Base-by-base conservation (phyloP, 2,329 filamentous ascomycete genomes). In the Scleromitrula shiraiana region DNA sequence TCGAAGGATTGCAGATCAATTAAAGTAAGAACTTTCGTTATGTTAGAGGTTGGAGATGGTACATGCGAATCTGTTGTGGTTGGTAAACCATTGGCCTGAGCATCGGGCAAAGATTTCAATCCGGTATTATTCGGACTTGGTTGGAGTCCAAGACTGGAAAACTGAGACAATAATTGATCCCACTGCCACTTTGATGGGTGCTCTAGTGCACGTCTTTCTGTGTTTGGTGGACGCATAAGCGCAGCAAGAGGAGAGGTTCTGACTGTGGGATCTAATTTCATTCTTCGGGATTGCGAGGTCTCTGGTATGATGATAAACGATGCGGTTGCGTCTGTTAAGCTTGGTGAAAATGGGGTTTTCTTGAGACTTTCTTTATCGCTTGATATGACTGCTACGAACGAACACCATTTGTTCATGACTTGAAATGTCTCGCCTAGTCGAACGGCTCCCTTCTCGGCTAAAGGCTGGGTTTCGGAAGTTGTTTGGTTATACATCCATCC, bases 341-440 rank as follows among this genome's bases (percentile, higher is more conserved):
- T 14, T 27, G 37, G n/a, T 27, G 2, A n/a, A 19, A 19, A 27
- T 40, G 23, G 1, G n/a, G 23, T 40, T 9, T 29, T 7, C 4
- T 40, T 14, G 4, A 40, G n/a, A 3, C 5, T 27, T 26, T 27
- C 37, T 5, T 40, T 2, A n/a, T 40, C 23, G 14, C 37, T 40
- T 40, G 37, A 19, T 27, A n/a, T 5, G n/a, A 85, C 71, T 2
- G 85, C 85, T 3, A 88, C 78, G 53, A 88, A 89, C 0, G 82
- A 85, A 57, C 79, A 85, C 75, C 78, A 85, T 59, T 82, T 84
- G 1, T 82, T 77, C 2, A 73, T 77, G 6, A 88, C 75, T 56
- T 86, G 82, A 57, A 78, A 86, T 49, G 72, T 69, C 7, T 81
- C 72, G 0, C 84, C 83, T 0, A 88, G 68, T 0, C 76, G 68